These are phyloP conservation scores for Cryptococcus depauperatus DNA, from an alignment of 1,284 basidiomycete species.

Conservation along the genomic window DNA sequence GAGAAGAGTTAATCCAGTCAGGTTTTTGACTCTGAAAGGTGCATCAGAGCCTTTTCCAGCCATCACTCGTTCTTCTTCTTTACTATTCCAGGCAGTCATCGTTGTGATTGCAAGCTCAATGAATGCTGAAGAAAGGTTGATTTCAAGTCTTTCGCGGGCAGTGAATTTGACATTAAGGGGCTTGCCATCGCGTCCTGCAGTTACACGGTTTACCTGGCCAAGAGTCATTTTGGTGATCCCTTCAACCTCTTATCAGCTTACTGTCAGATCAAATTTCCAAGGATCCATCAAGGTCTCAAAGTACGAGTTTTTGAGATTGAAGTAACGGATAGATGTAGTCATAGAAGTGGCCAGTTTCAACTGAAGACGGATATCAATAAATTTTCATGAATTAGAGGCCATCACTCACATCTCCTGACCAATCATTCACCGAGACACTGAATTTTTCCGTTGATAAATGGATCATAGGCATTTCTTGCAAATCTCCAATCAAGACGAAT, in stretches of 20 bases:
- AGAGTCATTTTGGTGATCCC: too few species aligned
- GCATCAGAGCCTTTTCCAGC: conserved; percentile 72
- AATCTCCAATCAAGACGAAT: conserved; percentile 86
- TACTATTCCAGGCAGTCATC: conserved; percentile 61
- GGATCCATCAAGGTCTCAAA: conserved; percentile 99
- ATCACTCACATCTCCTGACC: conserved; percentile 73
- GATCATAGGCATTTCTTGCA: conserved; percentile 89
- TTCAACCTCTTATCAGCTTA: conserved; percentile 55
- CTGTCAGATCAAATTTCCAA: conserved; percentile 70
- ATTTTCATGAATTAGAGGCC: background rate
- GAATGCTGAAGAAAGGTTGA: conserved; percentile 88
- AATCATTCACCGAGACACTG: conserved; percentile 75
- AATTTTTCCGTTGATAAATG: conserved; percentile 84
- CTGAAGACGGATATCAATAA: conserved; percentile 45
- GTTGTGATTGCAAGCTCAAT: conserved; percentile 76
- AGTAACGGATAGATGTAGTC: conserved; percentile 80
- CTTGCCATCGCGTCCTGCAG: conserved; percentile 47
- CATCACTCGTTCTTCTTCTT: conserved; percentile 63
- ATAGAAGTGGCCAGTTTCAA: conserved; percentile 72
- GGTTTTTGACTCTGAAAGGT: conserved; percentile 86
- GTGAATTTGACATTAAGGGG: conserved; percentile 59
- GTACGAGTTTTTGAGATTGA: conserved; percentile 95
- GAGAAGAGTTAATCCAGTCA: conserved; percentile 73
- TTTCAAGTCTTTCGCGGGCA: conserved; percentile 76
- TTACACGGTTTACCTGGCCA: conserved; percentile 28